Evolutionary conservation across 257 asterid genomes (phyloP), one percentile per base, ranked within the genome.

Genomic region (Solanum raphanifolium): DNA sequence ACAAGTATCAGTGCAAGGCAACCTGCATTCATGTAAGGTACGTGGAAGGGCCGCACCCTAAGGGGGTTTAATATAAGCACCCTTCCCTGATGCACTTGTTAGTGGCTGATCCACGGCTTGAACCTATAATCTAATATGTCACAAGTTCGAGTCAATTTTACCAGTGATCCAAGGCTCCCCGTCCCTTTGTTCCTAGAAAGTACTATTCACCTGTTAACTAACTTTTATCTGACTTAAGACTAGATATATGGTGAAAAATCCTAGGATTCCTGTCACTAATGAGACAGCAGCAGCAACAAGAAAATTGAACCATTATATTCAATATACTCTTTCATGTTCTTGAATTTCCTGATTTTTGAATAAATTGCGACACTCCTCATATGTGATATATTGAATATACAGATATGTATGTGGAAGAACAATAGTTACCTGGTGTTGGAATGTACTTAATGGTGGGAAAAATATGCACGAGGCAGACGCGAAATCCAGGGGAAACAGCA

Each of bases 381-480:
- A 58, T 52, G 86, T 29, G 86, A 39, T n/a, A 5, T n/a, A 7
- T 41, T 13, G 23, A 25, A 39, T 76, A 76, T 76, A 25, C 35
- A 29, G 7, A 3, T 29, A 69, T 15, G 23, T 29, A 68, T 6
- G 25, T 32, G 38, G 1, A 69, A 69, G 76, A 29, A 69, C 11
- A 69, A 31, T 15, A 71, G 39, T 83, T 87, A 94, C 98, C 98
- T 88, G 98, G 96, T 20, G 98, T 93, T 3, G 93, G 84, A 84
- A 95, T 90, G 89, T 94, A 93, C 46, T 94, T 39, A 76, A 95
- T 85, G 34, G 95, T 93, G 52, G 95, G 91, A 58, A 94, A 93
- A 31, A 94, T 93, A 87, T 94, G 98, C 83, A 94, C 93, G 23
- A 94, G 94, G 65, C 89, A 91, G 55, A 95, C 86, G 34, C 92